Evolutionary conservation across 371 early-diverging fungal genomes (phyloP), one percentile per base, ranked within the genome.

Genomic region (Actinomortierella ambigua): DNA sequence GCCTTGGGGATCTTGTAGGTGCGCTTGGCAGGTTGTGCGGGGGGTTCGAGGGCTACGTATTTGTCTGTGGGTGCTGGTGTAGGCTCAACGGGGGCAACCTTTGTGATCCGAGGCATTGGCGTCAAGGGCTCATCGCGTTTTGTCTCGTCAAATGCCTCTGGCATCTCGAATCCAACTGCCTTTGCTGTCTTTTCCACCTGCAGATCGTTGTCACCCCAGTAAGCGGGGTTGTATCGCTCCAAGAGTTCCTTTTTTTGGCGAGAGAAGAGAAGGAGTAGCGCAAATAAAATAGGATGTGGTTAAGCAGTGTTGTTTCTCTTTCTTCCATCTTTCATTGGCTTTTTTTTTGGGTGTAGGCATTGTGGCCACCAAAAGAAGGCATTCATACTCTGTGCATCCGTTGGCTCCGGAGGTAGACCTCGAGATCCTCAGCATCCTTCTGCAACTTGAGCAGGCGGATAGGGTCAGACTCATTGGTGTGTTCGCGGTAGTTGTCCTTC

Each of bases 161-260:
- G 71, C 71, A 71, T 71, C 59, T 65, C 66, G 49, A 71, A 71
- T 29, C 71, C 71, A 43, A 71, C 71, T 66, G 65, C 62, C 62
- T 59, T 65, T 43, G 71, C 71, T 5, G 71, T 71, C 63, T 65
- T 71, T 41, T 59, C 66, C 22, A 71, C 71, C 44, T 71, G 71
- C 18, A 71, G 17, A 8, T 66, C 71, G 62, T 71, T 71, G 24
- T 71, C 71, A 44, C 65, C 66, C 71, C 71, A 71, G 53, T 52
- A 71, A 39, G 51, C 55, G 8, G 71, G 71, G 53, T 71, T 71
- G 53, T 71, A 71, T 61, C 71, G 57, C 56, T 71, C 71, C 17
- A 71, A 65, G 47, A 71, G 43, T 55, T 59, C 71, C 71, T 71
- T 48, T n/a, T 11, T 18, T 50, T 50, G 28, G 18, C 11, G 26